These are phyloP conservation scores for Purpureocillium takamizusanense DNA, from an alignment of 2,329 filamentous ascomycete species.

Conservation along the genomic window DNA sequence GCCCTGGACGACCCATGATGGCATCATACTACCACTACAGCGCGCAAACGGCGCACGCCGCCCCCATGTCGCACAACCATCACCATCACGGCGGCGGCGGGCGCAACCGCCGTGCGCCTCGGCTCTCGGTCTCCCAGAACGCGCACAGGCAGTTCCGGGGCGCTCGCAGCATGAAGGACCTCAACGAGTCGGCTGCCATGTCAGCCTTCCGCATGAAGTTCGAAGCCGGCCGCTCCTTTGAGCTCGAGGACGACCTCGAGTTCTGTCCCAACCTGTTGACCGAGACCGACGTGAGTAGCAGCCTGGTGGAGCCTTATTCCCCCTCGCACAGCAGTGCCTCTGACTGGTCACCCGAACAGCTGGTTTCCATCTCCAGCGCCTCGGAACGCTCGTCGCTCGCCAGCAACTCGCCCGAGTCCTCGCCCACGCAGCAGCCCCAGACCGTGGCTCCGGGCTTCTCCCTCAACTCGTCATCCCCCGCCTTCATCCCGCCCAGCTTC, in stretches of 20 bases:
- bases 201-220: conserved; percentile 78
- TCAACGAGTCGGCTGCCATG: conserved; percentile 68
- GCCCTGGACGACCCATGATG: conserved; percentile 30
- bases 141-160: conserved; percentile 79
- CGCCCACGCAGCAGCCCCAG: conserved; percentile 80
- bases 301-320: conserved; percentile 8
- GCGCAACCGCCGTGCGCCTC: conserved; percentile 75
- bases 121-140: conserved; percentile 73
- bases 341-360: conserved; percentile 43
- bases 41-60: conserved; percentile 48
- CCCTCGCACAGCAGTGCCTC: conserved; percentile 10
- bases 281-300: conserved; percentile 74
- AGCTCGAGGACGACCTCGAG: conserved; percentile 90
- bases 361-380: conserved; percentile 84
- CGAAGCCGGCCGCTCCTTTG: conserved; percentile 86
- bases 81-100: conserved; percentile 59
- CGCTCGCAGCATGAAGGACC: conserved; percentile 78
- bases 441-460: conserved; percentile 72
- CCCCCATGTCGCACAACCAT: conserved; percentile 62
- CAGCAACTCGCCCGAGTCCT: conserved; percentile 86
- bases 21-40: conserved; percentile 57
- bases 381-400: conserved; percentile 93
- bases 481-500: conserved; percentile 56
- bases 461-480: conserved; percentile 56
- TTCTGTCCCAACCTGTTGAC: conserved; percentile 91